Base-by-base conservation (phyloP, 2,329 filamentous ascomycete species). In the Pseudogymnoascus sp. region DNA sequence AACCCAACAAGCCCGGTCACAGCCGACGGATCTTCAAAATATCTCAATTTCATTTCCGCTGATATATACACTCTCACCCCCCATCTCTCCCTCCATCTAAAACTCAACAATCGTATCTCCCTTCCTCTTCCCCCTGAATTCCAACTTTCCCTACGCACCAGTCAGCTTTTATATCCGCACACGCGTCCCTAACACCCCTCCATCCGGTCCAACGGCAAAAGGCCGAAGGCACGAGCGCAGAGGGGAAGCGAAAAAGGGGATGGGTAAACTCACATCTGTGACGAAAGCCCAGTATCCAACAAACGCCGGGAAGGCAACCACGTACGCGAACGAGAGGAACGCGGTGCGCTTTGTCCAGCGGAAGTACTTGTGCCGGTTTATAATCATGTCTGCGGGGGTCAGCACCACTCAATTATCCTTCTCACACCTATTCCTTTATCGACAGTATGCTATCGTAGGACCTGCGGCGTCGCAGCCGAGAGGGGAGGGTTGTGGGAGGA, bases 311-410 rank as follows among this genome's bases (percentile, higher is more conserved):
- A 97, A 83, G 62, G 87, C 79, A 36, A 86, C 79, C 64, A 89
- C 83, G 77, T 93, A 97, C 68, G 88, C 80, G 74, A 97, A 85
- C 4, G 88, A 87, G 72, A 97, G 77, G 79, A 85, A 86, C 31
- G 91, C 91, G 54, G 91, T 96, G 72, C 89, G 83, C 62, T 86
- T 84, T 37, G 89, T 97, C 91, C 91, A 97, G 77, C 91, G 85
- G 84, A 97, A 99, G 84, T 91, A 96, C 79, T 91, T 91, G 84
- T 93, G 88, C 69, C 95, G 89, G 80, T 90, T 91, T 73, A 84
- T 81, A 73, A 83, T 85, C 86, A 97, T 90, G 75, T 89, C 93
- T 96, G 72, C 34, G 14, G 70, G 62, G 63, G 60, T 67, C 45
- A 64, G 64, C 61, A 60, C 61, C 63, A 39, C 65, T 68, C 47